Base-by-base conservation (phyloP, 1,139 yeast species). In the Zhuliangozyma blackwelliae region DNA sequence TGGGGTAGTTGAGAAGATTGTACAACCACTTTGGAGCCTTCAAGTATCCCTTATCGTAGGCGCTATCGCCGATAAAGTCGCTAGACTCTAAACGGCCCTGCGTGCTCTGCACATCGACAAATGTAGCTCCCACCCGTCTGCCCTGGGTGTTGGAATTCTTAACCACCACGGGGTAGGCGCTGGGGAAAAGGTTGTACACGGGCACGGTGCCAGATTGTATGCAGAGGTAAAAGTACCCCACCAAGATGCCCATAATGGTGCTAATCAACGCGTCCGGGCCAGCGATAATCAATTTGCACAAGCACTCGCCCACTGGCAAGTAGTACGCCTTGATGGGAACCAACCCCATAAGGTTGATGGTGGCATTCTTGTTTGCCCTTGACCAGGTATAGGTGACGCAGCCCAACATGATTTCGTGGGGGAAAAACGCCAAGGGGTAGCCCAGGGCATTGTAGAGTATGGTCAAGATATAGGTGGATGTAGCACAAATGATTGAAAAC, bases 361-460 rank as follows among this genome's bases (percentile, higher is more conserved):
- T 61, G 29, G 75, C 65, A 48, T 71, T 66, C 52, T 77, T 75
- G 53, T 65, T 70, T 2, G 68, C 59, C 30, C 83, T 58, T 13
- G 82, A 74, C 84, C 84, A 79, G 27, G 79, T 68, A 50, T 70
- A 79, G 2, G 81, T 73, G 37, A 79, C 64, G 29, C 82, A 76
- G 5, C 78, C 68, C 26, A 75, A 55, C 57, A 77, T 61, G 59
- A 62, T 58, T 33, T 54, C 60, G 43, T 66, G 71, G 0, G 63
- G 55, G 31, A 52, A 43, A 37, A 51, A 52, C 7, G 27, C n/a
- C 16, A 29, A 11, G 1, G 48, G 41, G 31, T 52, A 55, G 10
- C 63, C 44, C 25, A 61, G 46, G 7, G 54, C 40, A n/a, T 54
- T 52, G 35, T 67, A 61, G 6, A 58, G 39, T 6, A 65, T 41